Evolutionary conservation across 441 rosid genomes (phyloP).

Genomic region (Gossypium laxum): DNA sequence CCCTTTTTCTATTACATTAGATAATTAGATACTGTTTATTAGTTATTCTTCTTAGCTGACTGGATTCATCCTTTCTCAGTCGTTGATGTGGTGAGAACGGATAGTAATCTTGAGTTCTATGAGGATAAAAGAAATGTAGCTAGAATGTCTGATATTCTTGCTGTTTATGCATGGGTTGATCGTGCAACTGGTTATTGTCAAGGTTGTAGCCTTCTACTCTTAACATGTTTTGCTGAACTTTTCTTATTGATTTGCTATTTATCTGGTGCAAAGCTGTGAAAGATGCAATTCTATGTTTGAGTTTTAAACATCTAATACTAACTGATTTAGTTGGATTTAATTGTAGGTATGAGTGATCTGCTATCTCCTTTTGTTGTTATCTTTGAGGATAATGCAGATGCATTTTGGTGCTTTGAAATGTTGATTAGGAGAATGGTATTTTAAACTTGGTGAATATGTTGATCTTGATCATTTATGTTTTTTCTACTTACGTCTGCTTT

Average conservation of each 20-base stretch:
- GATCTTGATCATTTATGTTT: conserved; percentile 13
- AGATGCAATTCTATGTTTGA: background rate
- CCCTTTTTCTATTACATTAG: background rate
- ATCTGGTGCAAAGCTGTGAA: conserved; percentile 2
- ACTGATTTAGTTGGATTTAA: conserved; percentile 21
- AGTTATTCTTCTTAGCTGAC: conserved; percentile 18
- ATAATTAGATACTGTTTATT: background rate
- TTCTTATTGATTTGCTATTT: background rate
- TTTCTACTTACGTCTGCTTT: conserved; percentile 20
- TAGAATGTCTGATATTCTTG: conserved; percentile 93
- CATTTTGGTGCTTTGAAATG: conserved; percentile 99
- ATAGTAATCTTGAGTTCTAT: conserved; percentile 83
- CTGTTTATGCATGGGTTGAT: conserved; percentile 96
- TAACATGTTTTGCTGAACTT: background rate
- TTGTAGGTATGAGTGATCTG: conserved; percentile 89
- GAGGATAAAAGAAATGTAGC: conserved; percentile 74
- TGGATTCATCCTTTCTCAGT: conserved; percentile 35
- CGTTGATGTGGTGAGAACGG: conserved; percentile 95
- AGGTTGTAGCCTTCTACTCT: conserved; percentile 40
- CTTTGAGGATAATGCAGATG: conserved; percentile 86
- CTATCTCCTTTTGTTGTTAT: conserved; percentile 87
- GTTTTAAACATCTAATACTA: conserved; percentile 6
- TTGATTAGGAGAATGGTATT: conserved; percentile 84
- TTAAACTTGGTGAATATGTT: conserved; percentile 11
- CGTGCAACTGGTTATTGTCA: conserved; percentile 90